phyloP scores from a whole-genome alignment of 176 grass and related monocot genomes.

The Oryza nivara region DNA sequence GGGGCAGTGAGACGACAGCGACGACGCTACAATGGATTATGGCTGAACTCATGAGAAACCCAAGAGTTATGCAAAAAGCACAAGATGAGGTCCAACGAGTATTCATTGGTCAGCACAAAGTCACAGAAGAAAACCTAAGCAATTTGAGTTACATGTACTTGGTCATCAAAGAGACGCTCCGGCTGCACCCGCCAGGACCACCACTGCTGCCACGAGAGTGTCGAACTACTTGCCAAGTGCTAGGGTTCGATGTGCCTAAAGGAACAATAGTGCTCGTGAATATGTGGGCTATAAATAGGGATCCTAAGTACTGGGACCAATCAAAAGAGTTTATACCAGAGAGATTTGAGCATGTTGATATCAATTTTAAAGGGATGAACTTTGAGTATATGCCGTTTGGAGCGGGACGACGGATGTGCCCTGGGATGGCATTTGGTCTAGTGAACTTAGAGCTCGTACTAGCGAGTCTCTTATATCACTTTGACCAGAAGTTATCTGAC shows the following conservation, averaged over 20 bases:
- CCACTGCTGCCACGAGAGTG: constrained; percentile 39
- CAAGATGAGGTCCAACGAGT: too few relatives aligned
- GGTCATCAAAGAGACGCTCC: constrained; percentile 45
- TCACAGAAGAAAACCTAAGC: constrained; percentile 11
- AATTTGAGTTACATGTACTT: constrained; percentile 8
- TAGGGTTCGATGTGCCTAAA: constrained; percentile 37
- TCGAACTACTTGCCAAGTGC: not conserved
- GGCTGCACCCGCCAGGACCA: not conserved
- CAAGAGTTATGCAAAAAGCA: too few relatives aligned
- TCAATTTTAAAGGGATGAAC: constrained; percentile 40
- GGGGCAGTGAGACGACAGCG: too few relatives aligned
- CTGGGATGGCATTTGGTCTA: not conserved
- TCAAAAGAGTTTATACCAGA: constrained; percentile 28
- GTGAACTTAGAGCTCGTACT: constrained; percentile 29
- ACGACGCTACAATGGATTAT: too few relatives aligned
- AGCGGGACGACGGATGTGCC: too few relatives aligned
- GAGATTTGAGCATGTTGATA: not conserved
- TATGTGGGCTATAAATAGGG: constrained; percentile 39
- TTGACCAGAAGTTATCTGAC: constrained; percentile 18
- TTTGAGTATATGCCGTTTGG: too few relatives aligned
- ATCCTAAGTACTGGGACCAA: constrained; percentile 3
- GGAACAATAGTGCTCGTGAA: constrained; percentile 45
- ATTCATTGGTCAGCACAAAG: too few relatives aligned
- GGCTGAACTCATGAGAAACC: too few relatives aligned
- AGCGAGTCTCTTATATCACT: constrained; percentile 28